A percentile compares a stretch with the other conserved stretches of the same genome.
phyloP scores from a whole-genome alignment of 371 early-diverging fungal genomes.

The Blakeslea trispora region DNA sequence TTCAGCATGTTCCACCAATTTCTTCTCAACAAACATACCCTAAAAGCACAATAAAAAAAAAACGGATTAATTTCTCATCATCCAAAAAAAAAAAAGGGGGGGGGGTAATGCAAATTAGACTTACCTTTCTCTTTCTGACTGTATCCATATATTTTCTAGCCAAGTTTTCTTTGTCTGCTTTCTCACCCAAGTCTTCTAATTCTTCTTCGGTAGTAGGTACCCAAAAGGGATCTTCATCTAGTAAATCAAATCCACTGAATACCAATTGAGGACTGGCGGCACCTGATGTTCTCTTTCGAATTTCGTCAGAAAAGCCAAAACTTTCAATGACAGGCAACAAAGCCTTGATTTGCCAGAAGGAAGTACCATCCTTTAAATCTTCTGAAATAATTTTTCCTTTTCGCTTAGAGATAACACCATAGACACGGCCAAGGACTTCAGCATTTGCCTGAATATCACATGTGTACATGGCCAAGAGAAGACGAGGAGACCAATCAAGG shows the following conservation, averaged over 20 bases:
- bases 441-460: conserved; percentile 95
- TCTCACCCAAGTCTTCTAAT: conserved; percentile 94
- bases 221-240: conserved; percentile 98
- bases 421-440: conserved; percentile 94
- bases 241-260: conserved; percentile 88
- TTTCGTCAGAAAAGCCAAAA: conserved; percentile 98
- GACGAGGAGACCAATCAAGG: conserved; percentile 91
- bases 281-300: conserved; percentile 92
- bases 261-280: conserved; percentile 94
- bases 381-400: conserved; percentile 89
- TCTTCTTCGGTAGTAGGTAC: conserved; percentile 96
- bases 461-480: conserved; percentile 93
- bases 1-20: conserved; percentile 91
- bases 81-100: no score
- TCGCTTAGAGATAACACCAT: conserved; percentile 87
- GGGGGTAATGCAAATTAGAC: no score
- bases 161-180: conserved; percentile 94
- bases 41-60: no score
- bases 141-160: conserved; percentile 94
- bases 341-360: conserved; percentile 91
- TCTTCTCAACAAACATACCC: conserved; percentile 90
- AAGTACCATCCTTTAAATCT: conserved; percentile 94
- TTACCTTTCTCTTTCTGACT: conserved; percentile 92
- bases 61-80: neutral
- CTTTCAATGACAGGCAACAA: conserved; percentile 97